These are phyloP conservation scores for Backusella sp. DNA, from an alignment of 192 early-diverging fungal genomes.

Conservation along the genomic window DNA sequence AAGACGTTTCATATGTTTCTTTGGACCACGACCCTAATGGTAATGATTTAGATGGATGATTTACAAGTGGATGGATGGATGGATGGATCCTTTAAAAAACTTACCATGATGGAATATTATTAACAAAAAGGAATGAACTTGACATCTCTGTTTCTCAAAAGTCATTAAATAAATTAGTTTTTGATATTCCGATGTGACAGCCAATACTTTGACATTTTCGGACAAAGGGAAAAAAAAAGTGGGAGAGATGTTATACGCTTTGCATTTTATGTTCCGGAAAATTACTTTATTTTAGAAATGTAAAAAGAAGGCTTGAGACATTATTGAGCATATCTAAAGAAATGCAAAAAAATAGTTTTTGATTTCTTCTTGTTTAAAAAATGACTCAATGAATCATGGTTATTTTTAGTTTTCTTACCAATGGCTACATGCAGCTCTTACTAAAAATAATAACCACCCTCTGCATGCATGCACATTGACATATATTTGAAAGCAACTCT, in stretches of 20 bases:
- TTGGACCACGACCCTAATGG: conserved; percentile 68
- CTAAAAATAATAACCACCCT: neutral
- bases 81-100: neutral
- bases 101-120: conserved; percentile 10
- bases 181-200: neutral
- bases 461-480: neutral
- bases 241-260: no score
- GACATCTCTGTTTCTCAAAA: neutral
- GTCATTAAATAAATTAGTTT: neutral
- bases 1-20: conserved; percentile 99
- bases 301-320: no score
- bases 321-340: no score
- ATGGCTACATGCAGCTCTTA: neutral
- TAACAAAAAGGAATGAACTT: neutral
- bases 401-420: no score
- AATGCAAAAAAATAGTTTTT: no score
- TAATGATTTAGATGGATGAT: conserved; percentile 15
- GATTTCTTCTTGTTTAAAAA: no score
- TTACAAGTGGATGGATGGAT: neutral
- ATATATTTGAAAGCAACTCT: neutral
- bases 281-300: no score
- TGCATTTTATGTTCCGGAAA: no score
- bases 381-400: no score
- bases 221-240: no score
- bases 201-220: no score